These are phyloP conservation scores for Neofusicoccum kwambonambiense DNA, from an alignment of 2,329 filamentous ascomycete genomes.

Conservation along the genomic window DNA sequence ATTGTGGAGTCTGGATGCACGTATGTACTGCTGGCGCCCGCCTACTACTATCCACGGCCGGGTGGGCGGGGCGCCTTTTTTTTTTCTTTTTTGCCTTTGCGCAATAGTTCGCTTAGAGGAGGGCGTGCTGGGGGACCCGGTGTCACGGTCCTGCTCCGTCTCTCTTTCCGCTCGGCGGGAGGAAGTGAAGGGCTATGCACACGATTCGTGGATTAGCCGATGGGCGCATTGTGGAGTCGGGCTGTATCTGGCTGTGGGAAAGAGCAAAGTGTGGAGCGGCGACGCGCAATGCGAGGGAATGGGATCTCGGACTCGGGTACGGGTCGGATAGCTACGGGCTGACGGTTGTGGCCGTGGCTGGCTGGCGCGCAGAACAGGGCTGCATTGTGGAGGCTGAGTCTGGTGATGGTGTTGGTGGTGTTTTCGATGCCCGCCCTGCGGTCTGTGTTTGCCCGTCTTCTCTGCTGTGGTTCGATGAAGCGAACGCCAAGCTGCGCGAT, in stretches of 20 bases:
- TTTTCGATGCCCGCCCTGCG: too few relatives aligned
- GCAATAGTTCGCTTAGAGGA: background rate
- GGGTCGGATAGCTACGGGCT: too few relatives aligned
- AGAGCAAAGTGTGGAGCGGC: background rate
- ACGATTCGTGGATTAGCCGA: background rate
- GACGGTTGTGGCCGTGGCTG: background rate
- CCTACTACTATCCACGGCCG: too few relatives aligned
- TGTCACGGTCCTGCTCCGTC: background rate
- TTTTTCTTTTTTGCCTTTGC: background rate
- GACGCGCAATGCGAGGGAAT: background rate
- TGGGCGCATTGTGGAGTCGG: background rate
- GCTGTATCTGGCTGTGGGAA: background rate
- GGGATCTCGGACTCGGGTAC: too few relatives aligned
- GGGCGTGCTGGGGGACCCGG: background rate
- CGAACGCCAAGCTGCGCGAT: background rate
- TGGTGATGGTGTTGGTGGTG: too few relatives aligned
- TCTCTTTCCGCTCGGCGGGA: too few relatives aligned
- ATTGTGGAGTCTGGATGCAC: too few relatives aligned
- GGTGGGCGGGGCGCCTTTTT: too few relatives aligned
- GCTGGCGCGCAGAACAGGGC: background rate
- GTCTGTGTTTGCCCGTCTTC: background rate
- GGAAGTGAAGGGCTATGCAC: background rate
- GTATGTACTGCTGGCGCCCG: too few relatives aligned
- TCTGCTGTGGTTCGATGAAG: background rate
- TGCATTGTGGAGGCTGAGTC: background rate